A percentile compares a stretch with the other conserved stretches of the same genome.
Evolutionary conservation across 345 rosid genomes (phyloP).

Genomic region (Arabis alpina): DNA sequence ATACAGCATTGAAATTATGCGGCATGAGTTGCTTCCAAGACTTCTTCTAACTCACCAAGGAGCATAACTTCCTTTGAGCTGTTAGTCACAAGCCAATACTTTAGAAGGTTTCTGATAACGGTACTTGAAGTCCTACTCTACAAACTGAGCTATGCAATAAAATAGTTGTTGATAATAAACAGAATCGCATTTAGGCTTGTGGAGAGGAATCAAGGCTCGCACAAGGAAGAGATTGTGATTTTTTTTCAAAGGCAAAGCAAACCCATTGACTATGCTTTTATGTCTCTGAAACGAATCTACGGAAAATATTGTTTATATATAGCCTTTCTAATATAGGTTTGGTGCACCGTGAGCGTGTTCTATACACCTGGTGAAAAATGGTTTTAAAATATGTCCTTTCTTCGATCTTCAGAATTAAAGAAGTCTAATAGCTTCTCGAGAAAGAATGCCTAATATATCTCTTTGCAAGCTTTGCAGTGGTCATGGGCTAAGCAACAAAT

Average conservation of each 20-base stretch:
- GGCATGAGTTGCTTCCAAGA: slow-evolving; percentile 83
- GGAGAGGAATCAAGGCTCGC: slow-evolving; percentile 79
- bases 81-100: too few relatives aligned
- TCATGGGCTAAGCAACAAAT: slow-evolving; percentile 77
- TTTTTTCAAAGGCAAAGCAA: slow-evolving; percentile 83
- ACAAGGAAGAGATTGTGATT: slow-evolving; percentile 91
- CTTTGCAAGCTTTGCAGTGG: slow-evolving; percentile 84
- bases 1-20: slow-evolving; percentile 87
- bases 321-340: slow-evolving; percentile 69
- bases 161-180: slow-evolving; percentile 82
- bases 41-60: slow-evolving; percentile 84
- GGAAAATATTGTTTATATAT: slow-evolving; percentile 70
- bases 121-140: slow-evolving; percentile 65
- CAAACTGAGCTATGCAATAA: slow-evolving; percentile 84
- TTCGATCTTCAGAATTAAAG: slow-evolving; percentile 78
- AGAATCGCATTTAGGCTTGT: slow-evolving; percentile 73
- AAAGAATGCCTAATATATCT: slow-evolving; percentile 74
- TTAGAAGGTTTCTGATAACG: too few relatives aligned
- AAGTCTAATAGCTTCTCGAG: slow-evolving; percentile 75
- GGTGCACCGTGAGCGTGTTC: slow-evolving; percentile 84
- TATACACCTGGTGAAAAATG: slow-evolving; percentile 72
- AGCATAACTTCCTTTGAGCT: slow-evolving; percentile 72
- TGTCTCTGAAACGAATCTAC: slow-evolving; percentile 79
- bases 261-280: slow-evolving; percentile 87
- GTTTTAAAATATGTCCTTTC: slow-evolving; percentile 77